phyloP scores from a whole-genome alignment of 2,329 filamentous ascomycete species.

The Colletotrichum brevisporum region DNA sequence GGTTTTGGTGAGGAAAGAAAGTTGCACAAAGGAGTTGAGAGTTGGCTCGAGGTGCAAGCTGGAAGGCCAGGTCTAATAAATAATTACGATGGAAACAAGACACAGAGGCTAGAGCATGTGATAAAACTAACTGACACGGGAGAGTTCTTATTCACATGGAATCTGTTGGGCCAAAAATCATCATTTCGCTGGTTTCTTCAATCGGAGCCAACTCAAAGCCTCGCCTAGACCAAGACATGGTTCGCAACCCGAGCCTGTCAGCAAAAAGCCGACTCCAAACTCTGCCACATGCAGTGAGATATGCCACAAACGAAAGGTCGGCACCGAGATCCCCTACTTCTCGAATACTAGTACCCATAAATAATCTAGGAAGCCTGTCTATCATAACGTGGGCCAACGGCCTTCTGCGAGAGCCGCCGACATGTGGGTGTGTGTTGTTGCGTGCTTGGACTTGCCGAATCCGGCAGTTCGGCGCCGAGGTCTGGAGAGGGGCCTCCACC shows the following conservation, averaged over 20 bases:
- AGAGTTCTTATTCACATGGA: too few species aligned
- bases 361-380: background rate
- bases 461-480: constrained; percentile 27
- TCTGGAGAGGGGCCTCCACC: constrained; percentile 5
- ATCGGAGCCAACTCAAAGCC: background rate
- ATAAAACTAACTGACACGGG: too few species aligned
- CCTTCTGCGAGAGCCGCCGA: background rate
- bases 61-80: too few species aligned
- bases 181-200: too few species aligned
- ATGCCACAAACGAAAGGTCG: constrained; percentile 1
- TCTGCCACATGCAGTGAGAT: background rate
- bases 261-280: background rate
- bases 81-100: too few species aligned
- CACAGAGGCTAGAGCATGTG: too few species aligned
- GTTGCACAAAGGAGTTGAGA: background rate
- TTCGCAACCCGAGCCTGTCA: background rate
- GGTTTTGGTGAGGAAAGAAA: background rate
- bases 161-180: too few species aligned
- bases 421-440: background rate
- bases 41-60: too few species aligned
- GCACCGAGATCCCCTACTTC: background rate
- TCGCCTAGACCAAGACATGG: background rate
- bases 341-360: background rate
- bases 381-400: background rate
- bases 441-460: constrained; percentile 12